A percentile compares a stretch with the other conserved stretches of the same genome.
Evolutionary conservation across 768 basidiomycete genomes (phyloP).

Genomic region (Suillus spraguei): DNA sequence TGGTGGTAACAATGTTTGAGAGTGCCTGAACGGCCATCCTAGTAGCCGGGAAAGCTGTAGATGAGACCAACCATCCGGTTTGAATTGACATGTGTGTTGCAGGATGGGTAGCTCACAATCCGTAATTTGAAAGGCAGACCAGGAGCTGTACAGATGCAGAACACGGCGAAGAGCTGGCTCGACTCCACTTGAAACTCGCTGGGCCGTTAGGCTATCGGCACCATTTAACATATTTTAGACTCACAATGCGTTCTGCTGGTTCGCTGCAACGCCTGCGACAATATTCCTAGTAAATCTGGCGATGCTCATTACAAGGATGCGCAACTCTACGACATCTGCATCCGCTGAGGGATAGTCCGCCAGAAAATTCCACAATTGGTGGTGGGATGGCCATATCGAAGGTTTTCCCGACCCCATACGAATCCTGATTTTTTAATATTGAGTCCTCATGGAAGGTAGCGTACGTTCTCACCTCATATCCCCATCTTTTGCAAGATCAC

Average conservation of each 20-base stretch:
- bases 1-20: slow-evolving; percentile 82
- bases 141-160: slow-evolving; percentile 77
- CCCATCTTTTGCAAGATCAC: slow-evolving; percentile 51
- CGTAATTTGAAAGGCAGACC: slow-evolving; percentile 63
- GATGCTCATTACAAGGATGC: slow-evolving; percentile 48
- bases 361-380: slow-evolving; percentile 52
- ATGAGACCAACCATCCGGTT: not conserved
- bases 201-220: slow-evolving; percentile 3
- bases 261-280: slow-evolving; percentile 71
- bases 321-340: slow-evolving; percentile 37
- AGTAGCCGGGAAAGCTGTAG: slow-evolving; percentile 60
- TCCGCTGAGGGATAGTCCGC: slow-evolving; percentile 37
- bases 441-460: not conserved
- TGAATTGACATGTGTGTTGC: not conserved
- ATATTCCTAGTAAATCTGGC: slow-evolving; percentile 85
- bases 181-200: slow-evolving; percentile 51
- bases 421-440: slow-evolving; percentile 27
- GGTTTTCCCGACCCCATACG: slow-evolving; percentile 40
- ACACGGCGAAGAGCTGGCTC: slow-evolving; percentile 72
- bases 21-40: slow-evolving; percentile 76
- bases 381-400: slow-evolving; percentile 56
- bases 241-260: slow-evolving; percentile 77
- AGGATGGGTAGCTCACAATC: slow-evolving; percentile 45
- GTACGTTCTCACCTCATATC: slow-evolving; percentile 30
- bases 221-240: slow-evolving; percentile 28